These are phyloP conservation scores for Penicillium steckii DNA, from an alignment of 495 filamentous ascomycete genomes.

Conservation along the genomic window DNA sequence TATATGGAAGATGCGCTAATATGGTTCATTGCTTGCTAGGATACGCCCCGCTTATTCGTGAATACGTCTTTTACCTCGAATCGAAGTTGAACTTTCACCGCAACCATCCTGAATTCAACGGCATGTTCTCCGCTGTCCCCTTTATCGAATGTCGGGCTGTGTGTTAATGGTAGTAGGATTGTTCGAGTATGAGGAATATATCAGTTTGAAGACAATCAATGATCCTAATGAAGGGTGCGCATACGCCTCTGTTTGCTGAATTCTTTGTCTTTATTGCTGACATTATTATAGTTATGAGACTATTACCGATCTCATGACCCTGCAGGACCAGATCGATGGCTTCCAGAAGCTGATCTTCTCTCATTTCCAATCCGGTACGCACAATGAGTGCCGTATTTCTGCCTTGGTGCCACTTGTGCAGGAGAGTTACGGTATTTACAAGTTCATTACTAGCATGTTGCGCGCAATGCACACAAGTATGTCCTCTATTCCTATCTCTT, in stretches of 20 bases:
- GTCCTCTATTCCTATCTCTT: constrained; percentile 17
- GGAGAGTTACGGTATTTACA: constrained; percentile 98
- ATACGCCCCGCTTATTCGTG: constrained; percentile 86
- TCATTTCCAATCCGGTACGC: constrained; percentile 82
- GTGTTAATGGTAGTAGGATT: constrained; percentile 50
- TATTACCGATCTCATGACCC: constrained; percentile 90
- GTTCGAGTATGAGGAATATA: constrained; percentile 99
- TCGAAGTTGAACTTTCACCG: constrained; percentile 92
- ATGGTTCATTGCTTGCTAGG: constrained; percentile 47
- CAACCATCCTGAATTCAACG: constrained; percentile 97
- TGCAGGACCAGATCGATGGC: constrained; percentile 96
- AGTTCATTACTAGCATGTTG: constrained; percentile 92
- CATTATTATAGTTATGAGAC: constrained; percentile 72
- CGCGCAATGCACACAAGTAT: constrained; percentile 94
- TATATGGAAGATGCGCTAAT: constrained; percentile 2
- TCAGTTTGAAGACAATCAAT: constrained; percentile 95
- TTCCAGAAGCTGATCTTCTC: constrained; percentile 99
- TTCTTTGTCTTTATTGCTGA: constrained; percentile 15
- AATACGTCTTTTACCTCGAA: constrained; percentile 93
- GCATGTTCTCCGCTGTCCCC: constrained; percentile 39
- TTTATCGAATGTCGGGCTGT: background rate
- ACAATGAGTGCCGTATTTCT: constrained; percentile 96
- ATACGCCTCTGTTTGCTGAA: background rate
- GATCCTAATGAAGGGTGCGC: constrained; percentile 90
- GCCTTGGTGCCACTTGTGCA: constrained; percentile 90